phyloP scores from a whole-genome alignment of 208 protist genomes.

The Trypanosoma mega region DNA sequence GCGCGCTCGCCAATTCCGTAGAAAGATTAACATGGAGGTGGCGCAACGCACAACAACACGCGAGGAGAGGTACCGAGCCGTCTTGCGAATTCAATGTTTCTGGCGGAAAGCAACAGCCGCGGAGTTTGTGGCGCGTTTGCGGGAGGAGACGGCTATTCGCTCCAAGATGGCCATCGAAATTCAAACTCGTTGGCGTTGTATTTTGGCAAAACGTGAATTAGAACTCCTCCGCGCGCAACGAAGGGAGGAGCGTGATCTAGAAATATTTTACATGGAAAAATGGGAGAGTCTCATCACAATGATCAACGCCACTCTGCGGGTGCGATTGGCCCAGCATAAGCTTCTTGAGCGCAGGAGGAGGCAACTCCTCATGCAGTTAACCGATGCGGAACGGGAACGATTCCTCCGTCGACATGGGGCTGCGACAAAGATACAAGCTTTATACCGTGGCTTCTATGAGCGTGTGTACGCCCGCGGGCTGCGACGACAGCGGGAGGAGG shows the following conservation, averaged over 20 bases:
- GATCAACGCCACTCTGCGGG: slow-evolving; percentile 55
- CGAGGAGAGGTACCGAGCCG: slow-evolving; percentile 34
- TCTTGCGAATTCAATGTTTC: slow-evolving; percentile 77
- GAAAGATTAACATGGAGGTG: slow-evolving; percentile 39
- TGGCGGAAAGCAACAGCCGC: slow-evolving; percentile 79
- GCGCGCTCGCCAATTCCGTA: slow-evolving; percentile 32
- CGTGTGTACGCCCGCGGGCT: slow-evolving; percentile 63
- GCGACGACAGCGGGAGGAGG: slow-evolving; percentile 41
- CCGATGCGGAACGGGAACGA: slow-evolving; percentile 30
- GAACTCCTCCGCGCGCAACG: slow-evolving; percentile 25
- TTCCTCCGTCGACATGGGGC: slow-evolving; percentile 47
- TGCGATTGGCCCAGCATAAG: slow-evolving; percentile 29
- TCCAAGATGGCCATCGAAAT: slow-evolving; percentile 30
- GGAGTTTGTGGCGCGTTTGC: slow-evolving; percentile 42
- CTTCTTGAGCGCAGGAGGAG: slow-evolving; percentile 21
- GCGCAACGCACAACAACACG: slow-evolving; percentile 29
- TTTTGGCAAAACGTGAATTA: slow-evolving; percentile 41
- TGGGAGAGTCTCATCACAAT: slow-evolving; percentile 58
- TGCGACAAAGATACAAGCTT: slow-evolving; percentile 66
- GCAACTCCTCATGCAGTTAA: slow-evolving; percentile 43
- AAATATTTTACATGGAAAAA: slow-evolving; percentile 56
- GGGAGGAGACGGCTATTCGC: slow-evolving; percentile 29
- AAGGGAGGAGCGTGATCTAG: slow-evolving; percentile 51
- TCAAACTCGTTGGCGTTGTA: slow-evolving; percentile 75
- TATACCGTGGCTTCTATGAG: slow-evolving; percentile 81